A percentile compares a stretch with the other conserved stretches of the same genome.
phyloP scores from a whole-genome alignment of 164 flowering plant species.

The Akebia trifoliata region DNA sequence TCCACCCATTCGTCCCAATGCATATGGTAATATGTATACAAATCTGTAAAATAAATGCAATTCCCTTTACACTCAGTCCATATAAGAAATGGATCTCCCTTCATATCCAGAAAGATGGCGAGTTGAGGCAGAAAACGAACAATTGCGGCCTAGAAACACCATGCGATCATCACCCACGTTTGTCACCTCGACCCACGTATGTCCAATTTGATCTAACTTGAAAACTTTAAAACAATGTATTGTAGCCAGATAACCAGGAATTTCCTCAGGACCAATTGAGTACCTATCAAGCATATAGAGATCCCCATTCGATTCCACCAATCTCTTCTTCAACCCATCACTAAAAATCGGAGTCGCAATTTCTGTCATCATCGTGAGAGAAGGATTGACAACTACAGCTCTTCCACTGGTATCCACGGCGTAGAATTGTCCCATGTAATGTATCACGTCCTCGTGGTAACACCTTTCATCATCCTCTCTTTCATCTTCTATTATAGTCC shows the following conservation, averaged over 20 bases:
- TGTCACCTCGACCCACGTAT: constrained; percentile 34
- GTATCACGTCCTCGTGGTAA: constrained; percentile 55
- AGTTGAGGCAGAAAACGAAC: constrained; percentile 44
- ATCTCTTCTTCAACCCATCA: constrained; percentile 62
- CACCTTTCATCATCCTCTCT: no score
- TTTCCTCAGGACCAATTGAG: constrained; percentile 25
- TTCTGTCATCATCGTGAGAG: constrained; percentile 15
- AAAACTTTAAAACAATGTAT: constrained; percentile 52
- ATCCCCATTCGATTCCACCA: constrained; percentile 56
- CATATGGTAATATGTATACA: constrained; percentile 11
- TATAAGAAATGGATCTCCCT: no score
- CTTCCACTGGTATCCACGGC: constrained; percentile 62
- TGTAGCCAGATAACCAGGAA: constrained; percentile 25
- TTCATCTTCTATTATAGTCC: constrained; percentile 52
- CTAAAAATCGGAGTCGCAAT: constrained; percentile 37
- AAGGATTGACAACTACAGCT: constrained; percentile 30
- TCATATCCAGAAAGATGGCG: constrained; percentile 33
- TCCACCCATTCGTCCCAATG: constrained; percentile 10
- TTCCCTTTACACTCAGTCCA: constrained; percentile 57
- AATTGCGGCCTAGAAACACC: constrained; percentile 65
- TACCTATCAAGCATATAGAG: constrained; percentile 53
- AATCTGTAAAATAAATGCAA: constrained; percentile 52
- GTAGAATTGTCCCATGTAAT: constrained; percentile 40
- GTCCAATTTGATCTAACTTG: constrained; percentile 26
- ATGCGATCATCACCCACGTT: constrained; percentile 48